These are phyloP conservation scores for Colletotrichum karsti DNA, from an alignment of 2,329 filamentous ascomycete species.

Conservation along the genomic window DNA sequence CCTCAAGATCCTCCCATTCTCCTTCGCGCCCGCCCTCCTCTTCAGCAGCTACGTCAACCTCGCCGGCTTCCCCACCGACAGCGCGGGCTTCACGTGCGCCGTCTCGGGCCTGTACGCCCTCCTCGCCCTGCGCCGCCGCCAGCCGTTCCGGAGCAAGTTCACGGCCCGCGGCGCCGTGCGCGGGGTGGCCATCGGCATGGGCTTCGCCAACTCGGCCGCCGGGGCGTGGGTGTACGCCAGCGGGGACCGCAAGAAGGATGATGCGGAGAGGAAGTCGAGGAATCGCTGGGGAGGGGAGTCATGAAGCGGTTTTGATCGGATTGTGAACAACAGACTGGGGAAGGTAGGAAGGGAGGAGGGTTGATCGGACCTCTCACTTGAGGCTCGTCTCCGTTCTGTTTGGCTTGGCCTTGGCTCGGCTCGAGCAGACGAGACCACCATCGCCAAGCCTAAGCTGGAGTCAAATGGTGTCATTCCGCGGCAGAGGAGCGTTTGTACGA, in stretches of 20 bases:
- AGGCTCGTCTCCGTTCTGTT: not conserved
- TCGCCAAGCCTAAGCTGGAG: not conserved
- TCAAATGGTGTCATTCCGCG: too few relatives aligned
- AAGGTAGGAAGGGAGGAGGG: not conserved
- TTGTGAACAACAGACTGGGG: not conserved
- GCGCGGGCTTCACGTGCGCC: constrained; percentile 63
- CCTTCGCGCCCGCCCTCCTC: constrained; percentile 59
- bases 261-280: constrained; percentile 54
- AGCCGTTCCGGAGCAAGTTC: constrained; percentile 50
- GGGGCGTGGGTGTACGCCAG: constrained; percentile 61
- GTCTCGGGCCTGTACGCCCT: constrained; percentile 67
- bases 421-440: not conserved
- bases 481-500: not conserved
- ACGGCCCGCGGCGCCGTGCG: constrained; percentile 59
- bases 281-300: constrained; percentile 56
- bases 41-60: constrained; percentile 68
- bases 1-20: constrained; percentile 57
- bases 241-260: constrained; percentile 60
- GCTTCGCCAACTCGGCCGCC: constrained; percentile 55
- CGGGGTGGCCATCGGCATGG: constrained; percentile 58
- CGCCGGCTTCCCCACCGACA: constrained; percentile 65
- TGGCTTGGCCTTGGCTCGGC: constrained; percentile 6
- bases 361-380: not conserved
- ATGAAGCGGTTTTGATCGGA: not conserved
- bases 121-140: constrained; percentile 59